A percentile compares a stretch with the other conserved stretches of the same genome.
Conservation (phyloP, 345 rosid genomes). For the Cochlearia excelsa region DNA sequence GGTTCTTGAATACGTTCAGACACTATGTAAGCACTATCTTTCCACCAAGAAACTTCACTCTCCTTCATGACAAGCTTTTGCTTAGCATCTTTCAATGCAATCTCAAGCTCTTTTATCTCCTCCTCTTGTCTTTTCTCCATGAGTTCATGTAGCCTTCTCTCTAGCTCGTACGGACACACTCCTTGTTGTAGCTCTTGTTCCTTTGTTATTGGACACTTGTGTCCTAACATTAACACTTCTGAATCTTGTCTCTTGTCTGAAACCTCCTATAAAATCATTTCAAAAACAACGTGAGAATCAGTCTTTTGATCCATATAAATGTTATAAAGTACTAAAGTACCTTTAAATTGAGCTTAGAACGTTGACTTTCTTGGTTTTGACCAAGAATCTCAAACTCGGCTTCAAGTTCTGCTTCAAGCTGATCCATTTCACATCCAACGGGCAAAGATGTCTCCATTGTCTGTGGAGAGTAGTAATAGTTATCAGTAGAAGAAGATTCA, state of each 20-base stretch:
- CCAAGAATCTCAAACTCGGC: conserved; percentile 60
- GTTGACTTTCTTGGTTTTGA: conserved; percentile 39
- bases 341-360: too few species aligned
- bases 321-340: too few species aligned
- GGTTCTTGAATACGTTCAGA: conserved; percentile 44
- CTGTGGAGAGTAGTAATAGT: conserved; percentile 30
- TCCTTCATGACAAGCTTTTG: conserved; percentile 56
- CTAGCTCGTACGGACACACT: conserved; percentile 63
- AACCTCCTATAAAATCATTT: too few species aligned
- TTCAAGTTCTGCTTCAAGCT: conserved; percentile 42
- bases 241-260: conserved; percentile 9
- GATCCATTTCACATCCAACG: conserved; percentile 46
- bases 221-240: neutral
- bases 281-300: too few species aligned
- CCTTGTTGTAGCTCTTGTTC: conserved; percentile 17
- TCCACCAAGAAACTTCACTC: conserved; percentile 73
- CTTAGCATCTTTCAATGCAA: conserved; percentile 43
- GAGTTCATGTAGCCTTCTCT: conserved; percentile 61
- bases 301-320: too few species aligned
- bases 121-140: conserved; percentile 64
- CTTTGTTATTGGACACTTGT: neutral
- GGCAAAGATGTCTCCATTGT: conserved; percentile 18
- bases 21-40: conserved; percentile 55
- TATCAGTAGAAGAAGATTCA: conserved; percentile 31
- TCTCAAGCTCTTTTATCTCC: conserved; percentile 62